Percentiles rank a stretch among this genome's conserved stretches.
Conservation (phyloP, 1,139 yeast genomes). For the Blastobotrys capitulatus region DNA sequence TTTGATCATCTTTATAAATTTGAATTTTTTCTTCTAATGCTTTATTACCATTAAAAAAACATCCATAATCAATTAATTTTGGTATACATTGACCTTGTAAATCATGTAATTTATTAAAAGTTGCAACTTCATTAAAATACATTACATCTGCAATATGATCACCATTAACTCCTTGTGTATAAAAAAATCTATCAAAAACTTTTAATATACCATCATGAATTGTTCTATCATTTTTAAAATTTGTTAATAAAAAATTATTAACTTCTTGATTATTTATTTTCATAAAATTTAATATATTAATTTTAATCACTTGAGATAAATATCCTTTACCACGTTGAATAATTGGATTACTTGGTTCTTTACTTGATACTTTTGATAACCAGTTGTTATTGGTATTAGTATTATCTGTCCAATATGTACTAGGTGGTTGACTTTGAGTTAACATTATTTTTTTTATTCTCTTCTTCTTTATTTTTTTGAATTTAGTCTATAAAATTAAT, state of each 20-base stretch:
- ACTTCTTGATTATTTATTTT: not conserved
- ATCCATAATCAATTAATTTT: slow-evolving; percentile 9
- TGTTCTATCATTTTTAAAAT: not conserved
- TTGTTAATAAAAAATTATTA: not conserved
- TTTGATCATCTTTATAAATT: not conserved
- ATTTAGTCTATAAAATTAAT: too few species aligned
- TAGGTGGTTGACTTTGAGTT: not conserved
- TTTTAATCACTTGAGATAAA: slow-evolving; percentile 9
- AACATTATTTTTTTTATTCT: not conserved
- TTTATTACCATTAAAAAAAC: slow-evolving; percentile 7
- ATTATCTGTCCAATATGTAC: not conserved
- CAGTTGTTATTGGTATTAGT: not conserved
- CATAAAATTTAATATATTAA: slow-evolving; percentile 7
- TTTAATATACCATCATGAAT: slow-evolving; percentile 10
- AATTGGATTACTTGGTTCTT: slow-evolving; percentile 10
- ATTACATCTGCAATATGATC: slow-evolving; percentile 10
- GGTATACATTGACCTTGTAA: slow-evolving; percentile 8
- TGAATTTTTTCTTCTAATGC: slow-evolving; percentile 5
- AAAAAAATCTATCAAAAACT: slow-evolving; percentile 10
- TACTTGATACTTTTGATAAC: not conserved
- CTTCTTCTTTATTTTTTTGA: too few species aligned
- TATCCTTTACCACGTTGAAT: slow-evolving; percentile 10
- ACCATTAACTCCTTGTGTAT: slow-evolving; percentile 2
- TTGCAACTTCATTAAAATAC: slow-evolving; percentile 11
- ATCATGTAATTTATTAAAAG: slow-evolving; percentile 5